phyloP scores from a whole-genome alignment of 2,329 filamentous ascomycete genomes.

The Fusarium sp. region DNA sequence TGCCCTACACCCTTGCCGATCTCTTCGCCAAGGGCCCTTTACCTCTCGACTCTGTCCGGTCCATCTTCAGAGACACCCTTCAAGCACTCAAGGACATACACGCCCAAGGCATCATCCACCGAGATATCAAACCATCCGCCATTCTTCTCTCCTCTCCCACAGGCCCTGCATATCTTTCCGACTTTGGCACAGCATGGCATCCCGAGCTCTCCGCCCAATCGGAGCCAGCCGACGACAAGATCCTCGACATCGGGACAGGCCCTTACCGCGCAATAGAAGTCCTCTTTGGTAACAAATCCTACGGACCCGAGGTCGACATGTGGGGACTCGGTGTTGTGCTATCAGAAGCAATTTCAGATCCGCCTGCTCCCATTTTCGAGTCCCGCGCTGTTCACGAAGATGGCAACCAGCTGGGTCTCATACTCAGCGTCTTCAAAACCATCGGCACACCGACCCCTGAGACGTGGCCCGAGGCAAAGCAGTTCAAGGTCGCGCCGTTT shows the following conservation, averaged over 20 bases:
- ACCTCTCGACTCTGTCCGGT: conserved; percentile 47
- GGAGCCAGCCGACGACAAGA: conserved; percentile 78
- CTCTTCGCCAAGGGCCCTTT: conserved; percentile 66
- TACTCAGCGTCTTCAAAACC: conserved; percentile 91
- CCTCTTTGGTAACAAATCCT: conserved; percentile 83
- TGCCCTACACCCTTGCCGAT: conserved; percentile 77
- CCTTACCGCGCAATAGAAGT: conserved; percentile 91
- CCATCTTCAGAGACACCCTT: conserved; percentile 74
- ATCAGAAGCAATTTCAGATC: conserved; percentile 73
- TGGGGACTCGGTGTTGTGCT: conserved; percentile 90
- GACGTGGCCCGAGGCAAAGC: conserved; percentile 82
- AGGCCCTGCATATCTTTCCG: conserved; percentile 82
- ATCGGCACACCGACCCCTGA: conserved; percentile 85
- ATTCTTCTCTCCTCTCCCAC: conserved; percentile 75
- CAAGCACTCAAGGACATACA: conserved; percentile 78
- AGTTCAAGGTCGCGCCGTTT: conserved; percentile 81
- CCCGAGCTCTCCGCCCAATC: conserved; percentile 65
- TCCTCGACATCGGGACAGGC: conserved; percentile 93
- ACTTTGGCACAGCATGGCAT: conserved; percentile 94
- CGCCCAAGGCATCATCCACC: conserved; percentile 80
- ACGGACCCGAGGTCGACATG: conserved; percentile 80
- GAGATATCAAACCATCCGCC: conserved; percentile 94
- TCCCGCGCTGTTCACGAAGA: conserved; percentile 78
- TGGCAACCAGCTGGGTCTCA: conserved; percentile 90
- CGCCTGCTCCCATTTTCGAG: conserved; percentile 78